Conservation (phyloP, 257 asterid genomes). For the Ajuga chamaepitys region DNA sequence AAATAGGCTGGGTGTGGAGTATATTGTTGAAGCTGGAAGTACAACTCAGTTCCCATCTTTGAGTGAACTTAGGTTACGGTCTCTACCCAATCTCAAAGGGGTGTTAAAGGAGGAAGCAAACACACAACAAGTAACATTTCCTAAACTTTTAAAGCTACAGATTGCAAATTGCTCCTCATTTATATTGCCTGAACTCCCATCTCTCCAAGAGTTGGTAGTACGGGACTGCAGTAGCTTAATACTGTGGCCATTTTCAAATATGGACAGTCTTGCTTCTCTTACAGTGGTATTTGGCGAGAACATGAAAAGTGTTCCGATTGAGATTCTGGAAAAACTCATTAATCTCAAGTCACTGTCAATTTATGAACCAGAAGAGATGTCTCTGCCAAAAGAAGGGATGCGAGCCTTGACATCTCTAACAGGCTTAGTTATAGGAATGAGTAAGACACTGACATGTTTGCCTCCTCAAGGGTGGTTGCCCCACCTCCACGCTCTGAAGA, state of each 20-base stretch:
- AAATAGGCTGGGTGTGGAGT: too few species aligned
- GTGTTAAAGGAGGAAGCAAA: too few species aligned
- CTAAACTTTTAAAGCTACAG: too few species aligned
- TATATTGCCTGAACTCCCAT: neutral
- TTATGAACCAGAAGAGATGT: neutral
- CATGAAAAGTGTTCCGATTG: neutral
- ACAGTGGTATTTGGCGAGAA: neutral
- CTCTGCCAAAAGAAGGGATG: neutral
- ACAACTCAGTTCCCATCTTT: too few species aligned
- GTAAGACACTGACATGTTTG: neutral
- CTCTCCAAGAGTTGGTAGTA: neutral
- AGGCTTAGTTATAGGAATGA: accelerated
- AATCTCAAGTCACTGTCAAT: neutral
- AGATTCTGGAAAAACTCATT: neutral
- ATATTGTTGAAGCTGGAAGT: too few species aligned
- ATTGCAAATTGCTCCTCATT: neutral
- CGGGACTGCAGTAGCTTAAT: neutral
- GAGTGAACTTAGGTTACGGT: too few species aligned
- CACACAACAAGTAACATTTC: too few species aligned
- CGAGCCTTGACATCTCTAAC: neutral
- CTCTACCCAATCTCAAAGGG: too few species aligned
- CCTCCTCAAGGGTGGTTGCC: neutral
- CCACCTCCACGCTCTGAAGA: neutral
- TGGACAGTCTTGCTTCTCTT: neutral
- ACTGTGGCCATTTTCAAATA: neutral